Base-by-base conservation (phyloP, 129 eudicot genomes). In the Smallanthus sonchifolius region DNA sequence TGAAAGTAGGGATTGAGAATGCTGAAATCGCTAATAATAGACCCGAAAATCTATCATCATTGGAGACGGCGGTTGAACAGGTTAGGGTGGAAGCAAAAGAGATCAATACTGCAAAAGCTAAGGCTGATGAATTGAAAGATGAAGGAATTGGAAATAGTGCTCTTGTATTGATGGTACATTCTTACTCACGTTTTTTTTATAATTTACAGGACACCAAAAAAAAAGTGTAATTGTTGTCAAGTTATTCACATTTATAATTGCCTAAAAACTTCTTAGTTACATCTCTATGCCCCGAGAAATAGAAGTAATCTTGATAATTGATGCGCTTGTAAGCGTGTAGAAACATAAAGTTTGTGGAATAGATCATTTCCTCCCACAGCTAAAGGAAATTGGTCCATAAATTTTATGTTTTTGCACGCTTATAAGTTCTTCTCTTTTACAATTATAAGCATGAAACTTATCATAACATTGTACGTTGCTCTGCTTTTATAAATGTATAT, bases 111-210 rank as follows among this genome's bases (percentile, higher is more conserved):
- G 99, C 99, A 24, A 91, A 88, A 83, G 90, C 91, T 35, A 84
- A 84, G 2, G 87, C 88, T 2, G 90, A 84, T 48, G 90, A 82
- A 34, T 72, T 91, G 47, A 91, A 87, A 84, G 99, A 87, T 65
- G 99, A 91, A 75, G 97, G 99, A 11, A 85, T 95, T 15, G 75
- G 85, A 38, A 94, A 91, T 36, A 91, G 94, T 63, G 85, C 77
- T 10, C 83, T 81, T 47, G 87, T 95, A 65, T 85, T 95, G 19
- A 77, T 82, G 96, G 99, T 95, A 82, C 42, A 80, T 14, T 16
- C 44, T 37, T 37, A 15, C 38, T 10, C n/a, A 6, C 37, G 30
- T 24, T 24, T 24, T 24, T 24, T 24, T 24, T 24, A 24, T 24
- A 24, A 24, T 24, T 24, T 24, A 24, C 30, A 24, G 30, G 30